phyloP scores from a whole-genome alignment of 73 alveolate genomes.

The Paramecium biaurelia region DNA sequence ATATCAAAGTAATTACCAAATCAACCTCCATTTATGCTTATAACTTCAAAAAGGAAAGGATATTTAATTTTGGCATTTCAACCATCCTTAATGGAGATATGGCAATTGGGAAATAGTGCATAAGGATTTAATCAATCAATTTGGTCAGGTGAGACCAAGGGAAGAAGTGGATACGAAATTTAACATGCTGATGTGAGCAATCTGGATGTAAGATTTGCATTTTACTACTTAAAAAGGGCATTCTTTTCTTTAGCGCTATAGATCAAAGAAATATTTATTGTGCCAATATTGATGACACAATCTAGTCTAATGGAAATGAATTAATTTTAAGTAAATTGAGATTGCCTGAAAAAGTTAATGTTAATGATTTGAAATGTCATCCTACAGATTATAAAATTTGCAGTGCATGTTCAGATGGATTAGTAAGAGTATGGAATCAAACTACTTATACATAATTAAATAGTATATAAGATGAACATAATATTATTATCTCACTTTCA shows the following conservation, averaged over 20 bases:
- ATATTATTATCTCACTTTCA: not conserved
- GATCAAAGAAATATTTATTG: not conserved
- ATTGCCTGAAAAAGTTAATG: not conserved
- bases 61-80: not conserved
- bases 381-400: slow-evolving; percentile 1
- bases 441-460: slow-evolving; percentile 12
- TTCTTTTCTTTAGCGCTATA: not conserved
- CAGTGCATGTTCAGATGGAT: slow-evolving; percentile 44
- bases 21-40: not conserved
- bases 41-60: slow-evolving; percentile 15
- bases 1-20: not conserved
- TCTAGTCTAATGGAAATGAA: not conserved
- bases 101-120: not conserved
- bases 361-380: slow-evolving; percentile 47
- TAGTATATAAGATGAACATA: not conserved
- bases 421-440: slow-evolving; percentile 4
- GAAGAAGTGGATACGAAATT: not conserved
- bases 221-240: not conserved
- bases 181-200: slow-evolving; percentile 30
- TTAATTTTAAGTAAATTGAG: not conserved
- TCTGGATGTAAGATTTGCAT: not conserved
- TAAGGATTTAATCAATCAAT: slow-evolving; percentile 19
- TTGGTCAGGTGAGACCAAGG: not conserved
- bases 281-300: not conserved
- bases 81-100: slow-evolving; percentile 14